Evolutionary conservation across 2,329 filamentous ascomycete genomes (phyloP), one percentile per base, ranked within the genome.

Genomic region (Ophiosphaerella narmari): DNA sequence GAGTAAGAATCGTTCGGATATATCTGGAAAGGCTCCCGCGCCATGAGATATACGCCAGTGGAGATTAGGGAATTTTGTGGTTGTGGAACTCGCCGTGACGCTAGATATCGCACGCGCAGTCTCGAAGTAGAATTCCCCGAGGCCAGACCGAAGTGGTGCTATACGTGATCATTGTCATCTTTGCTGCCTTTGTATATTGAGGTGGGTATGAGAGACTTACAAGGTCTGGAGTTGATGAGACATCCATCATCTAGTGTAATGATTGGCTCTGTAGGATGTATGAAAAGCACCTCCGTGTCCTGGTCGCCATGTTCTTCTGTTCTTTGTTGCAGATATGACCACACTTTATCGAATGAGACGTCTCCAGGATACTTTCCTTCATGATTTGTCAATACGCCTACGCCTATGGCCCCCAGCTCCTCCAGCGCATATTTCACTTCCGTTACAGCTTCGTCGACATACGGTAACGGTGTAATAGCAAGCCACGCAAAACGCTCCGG

Each of bases 101-200:
- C 63, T 67, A 1, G 66, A 71, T 24, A 73, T 61, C 14, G 70
- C 70, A 8, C 70, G 57, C 1, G 70, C 70, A 5, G 68, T 73
- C 43, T 73, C 70, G 40, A 72, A 73, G 52, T 73, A 73, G 43
- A 73, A 72, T 24, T 73, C 70, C 5, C 68, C 70, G 0, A 72
- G 54, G 11, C 70, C 70, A 4, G 68, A 67, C 5, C 69, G 63
- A 1, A 73, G 55, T 1, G 68, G 67, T 39, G 70, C 70, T 73
- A 26, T 38, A 4, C 18, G 18, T 21, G 18, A 21, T 21, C 18
- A 21, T 21, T 21, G 18, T 21, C 18, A 21, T 21, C 4, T 21
- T 21, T 21, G 18, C 18, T 21, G 3, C 18, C 18, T 39, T 21
- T 39, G 8, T 14, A 6, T 32, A 11, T 37, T 38, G 31, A 16